Conservation (phyloP, 495 filamentous ascomycete genomes). For the Podospora anserina region DNA sequence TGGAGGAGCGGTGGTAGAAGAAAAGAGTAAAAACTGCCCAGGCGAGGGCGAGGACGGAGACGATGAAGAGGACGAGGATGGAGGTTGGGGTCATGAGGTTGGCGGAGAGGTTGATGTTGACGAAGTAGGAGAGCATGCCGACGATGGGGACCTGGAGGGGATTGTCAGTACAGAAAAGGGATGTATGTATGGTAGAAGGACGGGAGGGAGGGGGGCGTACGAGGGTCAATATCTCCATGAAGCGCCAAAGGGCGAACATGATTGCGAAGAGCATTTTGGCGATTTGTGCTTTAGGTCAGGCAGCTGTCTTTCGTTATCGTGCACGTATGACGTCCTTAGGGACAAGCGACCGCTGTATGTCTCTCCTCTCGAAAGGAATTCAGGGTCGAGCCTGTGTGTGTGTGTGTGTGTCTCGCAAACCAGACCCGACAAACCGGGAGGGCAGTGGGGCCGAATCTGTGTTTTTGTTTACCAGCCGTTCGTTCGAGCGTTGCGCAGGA, state of each 20-base stretch:
- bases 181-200: not conserved
- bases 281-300: not conserved
- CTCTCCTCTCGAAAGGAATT: not conserved
- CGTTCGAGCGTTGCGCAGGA: not conserved
- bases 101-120: slow-evolving; percentile 64
- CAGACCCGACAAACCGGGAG: not conserved
- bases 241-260: slow-evolving; percentile 80
- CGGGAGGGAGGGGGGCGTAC: slow-evolving; percentile 33
- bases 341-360: not conserved
- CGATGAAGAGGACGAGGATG: slow-evolving; percentile 89
- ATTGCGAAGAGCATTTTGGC: slow-evolving; percentile 69
- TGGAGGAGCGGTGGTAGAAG: slow-evolving; percentile 66
- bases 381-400: not conserved
- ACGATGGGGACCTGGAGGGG: slow-evolving; percentile 66
- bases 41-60: slow-evolving; percentile 70
- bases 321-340: not conserved
- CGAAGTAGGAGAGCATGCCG: slow-evolving; percentile 86
- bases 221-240: slow-evolving; percentile 76
- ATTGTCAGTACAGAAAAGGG: not conserved
- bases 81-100: slow-evolving; percentile 74
- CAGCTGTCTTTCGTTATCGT: not conserved
- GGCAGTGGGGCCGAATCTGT: too few species aligned
- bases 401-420: not conserved
- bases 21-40: slow-evolving; percentile 82
- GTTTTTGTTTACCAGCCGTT: not conserved